Evolutionary conservation across 2,329 filamentous ascomycete species (phyloP), one percentile per base, ranked within the genome.

Genomic region (Colletotrichum lindemuthianum): DNA sequence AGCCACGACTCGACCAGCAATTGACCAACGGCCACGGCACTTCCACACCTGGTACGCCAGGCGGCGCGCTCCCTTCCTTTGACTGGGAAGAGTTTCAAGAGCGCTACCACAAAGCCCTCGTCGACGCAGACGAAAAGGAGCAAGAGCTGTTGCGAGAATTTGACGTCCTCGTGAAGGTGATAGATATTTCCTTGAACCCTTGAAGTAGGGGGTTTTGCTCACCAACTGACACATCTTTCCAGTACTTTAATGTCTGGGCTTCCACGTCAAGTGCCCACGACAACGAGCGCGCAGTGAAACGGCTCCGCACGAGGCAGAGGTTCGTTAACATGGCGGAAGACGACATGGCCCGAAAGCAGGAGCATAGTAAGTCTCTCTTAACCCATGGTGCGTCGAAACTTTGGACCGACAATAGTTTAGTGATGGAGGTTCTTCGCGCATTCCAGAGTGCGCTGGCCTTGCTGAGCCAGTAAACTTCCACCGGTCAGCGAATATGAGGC

Each of bases 161-260:
- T 68, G 82, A 88, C 13, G 77, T 81, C 45, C 80, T 94, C n/a
- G 84, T 90, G 67, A 85, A 88, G 76, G 90, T 89, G 77, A 11
- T 16, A 7, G n/a, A n/a, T n/a, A n/a, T n/a, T n/a, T 33, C 11
- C 13, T 13, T n/a, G n/a, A n/a, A n/a, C n/a, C n/a, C 12, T 36
- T n/a, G 16, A 48, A 13, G 24, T 15, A n/a, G 8, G 8, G 43
- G 24, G 24, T 24, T 24, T 24, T 45, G 43, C 16, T 13, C 12
- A 13, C 50, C 34, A 39, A 36, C 41, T 65, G 41, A 60, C 48
- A 41, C 15, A 8, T 13, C 13, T 50, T 48, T 44, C 33, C 68
- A 96, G 92, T 91, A 91, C 74, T 97, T 97, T 75, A 84, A 85
- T 63, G 79, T 89, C 40, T 97, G 94, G 93, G 91, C 92, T 32